Base-by-base conservation (phyloP, 805 yeast genomes). In the Kodamaea leandrae region DNA sequence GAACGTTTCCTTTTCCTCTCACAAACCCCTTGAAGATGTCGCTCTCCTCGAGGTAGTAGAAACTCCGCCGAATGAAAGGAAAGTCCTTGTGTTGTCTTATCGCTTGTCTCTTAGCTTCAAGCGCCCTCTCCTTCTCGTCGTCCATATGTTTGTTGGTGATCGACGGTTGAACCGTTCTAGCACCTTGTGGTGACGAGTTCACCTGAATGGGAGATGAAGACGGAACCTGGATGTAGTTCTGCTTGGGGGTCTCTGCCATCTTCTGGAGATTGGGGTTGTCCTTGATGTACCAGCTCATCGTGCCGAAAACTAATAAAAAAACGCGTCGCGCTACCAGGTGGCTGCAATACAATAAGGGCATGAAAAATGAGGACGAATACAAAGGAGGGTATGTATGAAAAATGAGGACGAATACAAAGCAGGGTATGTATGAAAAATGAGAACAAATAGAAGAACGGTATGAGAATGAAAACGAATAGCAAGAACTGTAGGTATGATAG, bases 1-100 rank as follows among this genome's bases (percentile, higher is more conserved):
- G 57, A 19, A 69, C 55, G 34, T 68, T 65, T 5, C 74, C 74
- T 48, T 60, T 66, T 4, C 71, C 72, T 43, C 64, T 66, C 17
- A 66, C 68, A 51, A 69, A 66, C 3, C 68, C 73, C 41, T 63
- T 62, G 50, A 68, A 62, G 25, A 70, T 53, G 41, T 65, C 73
- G 32, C 66, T 59, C 42, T 69, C 74, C n/a, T 52, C 55, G 21
- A 70, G 52, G 42, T 70, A 70, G 47, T 55, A 55, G 52, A 67
- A 69, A 32, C 63, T 48, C 39, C 59, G 58, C 19, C 59, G 45
- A 19, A 69, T 59, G 48, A 68, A 54, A 28, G 66, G 66, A 53
- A 64, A 69, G 54, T 66, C 64, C 38, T 57, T 59, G 49, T 69
- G 73, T 26, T 57, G 54, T 51, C 70, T 53, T 25, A 65, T 57